Evolutionary conservation across 2,329 filamentous ascomycete genomes (phyloP).

Genomic region (Curvularia spicifera): DNA sequence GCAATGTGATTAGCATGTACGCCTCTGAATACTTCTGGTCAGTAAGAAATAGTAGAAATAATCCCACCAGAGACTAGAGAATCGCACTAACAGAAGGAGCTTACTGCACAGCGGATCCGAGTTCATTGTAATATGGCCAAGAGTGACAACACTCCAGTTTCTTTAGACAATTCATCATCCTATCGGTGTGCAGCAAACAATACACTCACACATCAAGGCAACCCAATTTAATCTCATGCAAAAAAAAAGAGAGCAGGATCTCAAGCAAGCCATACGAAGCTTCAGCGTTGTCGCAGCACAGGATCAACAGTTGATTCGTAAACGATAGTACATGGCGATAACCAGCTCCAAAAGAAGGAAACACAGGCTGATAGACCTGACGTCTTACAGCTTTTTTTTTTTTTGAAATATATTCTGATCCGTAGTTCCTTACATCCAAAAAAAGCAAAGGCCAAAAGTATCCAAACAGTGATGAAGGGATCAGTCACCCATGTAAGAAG

Average conservation of each 20-base stretch:
- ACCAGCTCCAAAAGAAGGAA: not conserved
- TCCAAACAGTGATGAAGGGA: not conserved
- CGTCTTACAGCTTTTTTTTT: not conserved
- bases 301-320: not conserved
- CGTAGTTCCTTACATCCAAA: not conserved
- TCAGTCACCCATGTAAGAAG: not conserved
- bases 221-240: not conserved
- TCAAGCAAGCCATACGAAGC: too few species aligned
- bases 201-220: not conserved
- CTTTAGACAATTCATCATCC: too few species aligned
- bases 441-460: not conserved
- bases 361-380: not conserved
- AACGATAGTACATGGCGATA: constrained; percentile 7
- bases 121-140: not conserved
- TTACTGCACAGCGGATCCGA: not conserved
- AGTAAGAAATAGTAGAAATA: not conserved
- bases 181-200: not conserved
- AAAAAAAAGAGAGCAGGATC: not conserved
- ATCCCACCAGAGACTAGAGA: not conserved
- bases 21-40: too few species aligned
- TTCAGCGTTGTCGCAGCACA: not conserved
- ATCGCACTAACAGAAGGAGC: not conserved
- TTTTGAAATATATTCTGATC: not conserved
- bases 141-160: too few species aligned
- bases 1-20: not conserved